Conservation (phyloP, 2,329 filamentous ascomycete species). For the Phoma sp. region DNA sequence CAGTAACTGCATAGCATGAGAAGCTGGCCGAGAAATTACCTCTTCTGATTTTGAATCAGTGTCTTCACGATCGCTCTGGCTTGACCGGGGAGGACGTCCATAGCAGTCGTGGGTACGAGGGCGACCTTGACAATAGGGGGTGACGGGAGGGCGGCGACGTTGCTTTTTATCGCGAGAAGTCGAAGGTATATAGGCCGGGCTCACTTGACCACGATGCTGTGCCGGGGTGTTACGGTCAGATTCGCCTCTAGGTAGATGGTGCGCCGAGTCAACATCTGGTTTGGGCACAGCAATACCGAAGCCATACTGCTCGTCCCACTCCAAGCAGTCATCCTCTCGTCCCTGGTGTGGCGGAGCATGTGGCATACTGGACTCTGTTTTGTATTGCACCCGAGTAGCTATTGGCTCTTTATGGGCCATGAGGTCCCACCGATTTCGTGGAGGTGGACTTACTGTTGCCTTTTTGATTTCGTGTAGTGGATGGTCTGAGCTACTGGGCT, state of each 20-base stretch:
- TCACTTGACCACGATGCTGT: no score
- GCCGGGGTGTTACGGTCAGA: no score
- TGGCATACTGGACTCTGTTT: background rate
- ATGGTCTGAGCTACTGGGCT: no score
- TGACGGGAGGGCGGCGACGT: background rate
- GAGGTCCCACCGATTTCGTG: background rate
- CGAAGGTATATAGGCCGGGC: no score
- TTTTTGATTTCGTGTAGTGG: background rate
- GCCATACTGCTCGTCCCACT: background rate
- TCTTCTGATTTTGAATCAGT: background rate
- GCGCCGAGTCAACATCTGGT: background rate
- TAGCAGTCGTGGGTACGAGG: background rate
- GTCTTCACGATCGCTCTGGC: background rate
- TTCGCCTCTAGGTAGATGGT: no score
- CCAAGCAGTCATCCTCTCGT: background rate
- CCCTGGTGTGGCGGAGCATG: background rate
- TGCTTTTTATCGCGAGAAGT: no score
- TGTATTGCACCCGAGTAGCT: background rate
- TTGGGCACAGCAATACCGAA: background rate
- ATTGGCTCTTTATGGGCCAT: background rate
- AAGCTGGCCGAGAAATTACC: background rate
- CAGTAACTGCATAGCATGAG: background rate
- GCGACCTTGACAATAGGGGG: background rate
- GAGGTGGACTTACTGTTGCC: no score
- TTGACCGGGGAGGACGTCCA: background rate